These are phyloP conservation scores for Fusarium burgessii DNA, from an alignment of 2,329 filamentous ascomycete species.

Conservation along the genomic window DNA sequence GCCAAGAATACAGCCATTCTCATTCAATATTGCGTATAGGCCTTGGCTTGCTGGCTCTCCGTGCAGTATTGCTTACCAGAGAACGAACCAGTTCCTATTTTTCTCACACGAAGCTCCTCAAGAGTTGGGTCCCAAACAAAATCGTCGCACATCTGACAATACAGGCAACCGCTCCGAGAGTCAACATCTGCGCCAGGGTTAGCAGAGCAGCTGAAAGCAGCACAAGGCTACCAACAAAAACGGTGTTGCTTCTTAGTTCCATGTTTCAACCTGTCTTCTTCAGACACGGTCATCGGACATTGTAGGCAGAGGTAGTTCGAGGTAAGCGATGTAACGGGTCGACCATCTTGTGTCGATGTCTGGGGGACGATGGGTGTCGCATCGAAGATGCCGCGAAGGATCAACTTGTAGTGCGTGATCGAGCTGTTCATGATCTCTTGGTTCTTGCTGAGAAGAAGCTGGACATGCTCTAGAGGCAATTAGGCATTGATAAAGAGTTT, in stretches of 20 bases:
- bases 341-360: slow-evolving; percentile 70
- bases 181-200: slow-evolving; percentile 73
- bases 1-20: not conserved
- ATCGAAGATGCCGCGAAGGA: slow-evolving; percentile 78
- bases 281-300: slow-evolving; percentile 76
- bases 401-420: slow-evolving; percentile 77
- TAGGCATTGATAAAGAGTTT: slow-evolving; percentile 40
- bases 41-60: not conserved
- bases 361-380: slow-evolving; percentile 72
- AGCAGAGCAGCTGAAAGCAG: slow-evolving; percentile 33
- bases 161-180: slow-evolving; percentile 78
- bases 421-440: slow-evolving; percentile 76
- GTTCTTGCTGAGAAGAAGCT: slow-evolving; percentile 71
- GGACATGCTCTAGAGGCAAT: slow-evolving; percentile 73
- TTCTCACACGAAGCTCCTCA: slow-evolving; percentile 78
- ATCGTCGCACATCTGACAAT: slow-evolving; percentile 85
- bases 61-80: slow-evolving; percentile 61
- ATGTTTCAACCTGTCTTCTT: slow-evolving; percentile 75
- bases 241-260: slow-evolving; percentile 76
- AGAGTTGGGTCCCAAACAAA: slow-evolving; percentile 86
- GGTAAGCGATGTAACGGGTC: slow-evolving; percentile 70
- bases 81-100: slow-evolving; percentile 75
- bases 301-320: slow-evolving; percentile 80
- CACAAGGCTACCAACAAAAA: slow-evolving; percentile 70
- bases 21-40: not conserved